phyloP scores from a whole-genome alignment of 2,329 filamentous ascomycete genomes.

The Hymenoscyphus infarciens region DNA sequence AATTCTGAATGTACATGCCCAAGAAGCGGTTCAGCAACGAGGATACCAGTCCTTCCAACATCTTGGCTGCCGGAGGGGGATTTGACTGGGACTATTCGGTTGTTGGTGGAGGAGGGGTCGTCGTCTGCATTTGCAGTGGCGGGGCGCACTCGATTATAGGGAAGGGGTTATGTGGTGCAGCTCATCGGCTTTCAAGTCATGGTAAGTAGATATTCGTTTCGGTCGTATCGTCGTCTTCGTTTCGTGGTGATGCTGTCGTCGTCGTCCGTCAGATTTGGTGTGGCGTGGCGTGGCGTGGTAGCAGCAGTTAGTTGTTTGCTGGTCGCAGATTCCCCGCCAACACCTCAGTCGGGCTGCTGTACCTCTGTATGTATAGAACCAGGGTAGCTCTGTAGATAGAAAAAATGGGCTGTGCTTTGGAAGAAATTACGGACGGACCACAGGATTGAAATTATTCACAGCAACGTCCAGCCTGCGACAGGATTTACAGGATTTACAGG shows the following conservation, averaged over 20 bases:
- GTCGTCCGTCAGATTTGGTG: neutral
- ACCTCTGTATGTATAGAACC: no score
- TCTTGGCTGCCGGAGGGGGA: slow-evolving; percentile 61
- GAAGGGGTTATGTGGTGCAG: neutral
- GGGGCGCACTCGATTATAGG: slow-evolving; percentile 9
- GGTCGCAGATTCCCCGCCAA: neutral
- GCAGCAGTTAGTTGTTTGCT: neutral
- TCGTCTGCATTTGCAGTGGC: slow-evolving; percentile 25
- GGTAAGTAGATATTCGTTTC: neutral
- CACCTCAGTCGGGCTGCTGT: neutral
- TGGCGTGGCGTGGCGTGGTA: neutral
- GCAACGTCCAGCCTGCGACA: neutral
- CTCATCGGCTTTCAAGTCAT: neutral
- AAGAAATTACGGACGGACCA: neutral
- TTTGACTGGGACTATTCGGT: slow-evolving; percentile 56
- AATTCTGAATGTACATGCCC: slow-evolving; percentile 99
- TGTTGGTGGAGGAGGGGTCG: slow-evolving; percentile 13
- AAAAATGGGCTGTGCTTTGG: neutral
- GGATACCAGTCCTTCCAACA: slow-evolving; percentile 96
- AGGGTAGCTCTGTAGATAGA: neutral
- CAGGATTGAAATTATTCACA: neutral
- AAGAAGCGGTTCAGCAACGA: slow-evolving; percentile 98
- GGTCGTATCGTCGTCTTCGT: neutral
- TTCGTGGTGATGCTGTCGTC: neutral
- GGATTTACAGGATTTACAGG: no score